Conservation (phyloP, 371 early-diverging fungal species). For the Amoeboradix gromovi region DNA sequence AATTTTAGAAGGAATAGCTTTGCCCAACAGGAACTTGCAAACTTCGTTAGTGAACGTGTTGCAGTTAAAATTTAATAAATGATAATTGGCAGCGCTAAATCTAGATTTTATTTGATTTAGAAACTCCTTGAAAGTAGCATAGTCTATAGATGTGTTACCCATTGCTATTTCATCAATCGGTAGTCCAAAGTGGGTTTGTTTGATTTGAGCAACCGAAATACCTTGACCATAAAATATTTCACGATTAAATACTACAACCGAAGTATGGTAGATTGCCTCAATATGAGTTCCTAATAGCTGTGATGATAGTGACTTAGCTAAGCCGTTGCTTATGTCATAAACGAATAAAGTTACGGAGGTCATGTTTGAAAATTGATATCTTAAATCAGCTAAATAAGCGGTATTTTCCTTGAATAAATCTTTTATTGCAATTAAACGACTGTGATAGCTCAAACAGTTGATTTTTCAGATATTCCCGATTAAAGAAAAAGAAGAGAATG, state of each 20-base stretch:
- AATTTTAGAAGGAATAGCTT: constrained; percentile 39
- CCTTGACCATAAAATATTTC: constrained; percentile 68
- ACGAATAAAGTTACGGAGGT: constrained; percentile 4
- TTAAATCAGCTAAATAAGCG: too few species aligned
- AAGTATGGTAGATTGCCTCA: constrained; percentile 37
- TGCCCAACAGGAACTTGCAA: constrained; percentile 46
- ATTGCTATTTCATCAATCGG: constrained; percentile 39
- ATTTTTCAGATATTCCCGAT: too few species aligned
- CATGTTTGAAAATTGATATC: too few species aligned
- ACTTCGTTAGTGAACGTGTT: constrained; percentile 14
- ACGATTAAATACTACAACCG: constrained; percentile 50
- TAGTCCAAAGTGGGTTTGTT: constrained; percentile 31
- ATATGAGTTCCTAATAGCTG: constrained; percentile 5
- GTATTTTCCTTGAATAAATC: too few species aligned
- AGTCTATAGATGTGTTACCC: constrained; percentile 47
- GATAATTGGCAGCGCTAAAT: constrained; percentile 37
- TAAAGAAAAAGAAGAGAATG: too few species aligned
- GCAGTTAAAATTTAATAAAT: constrained; percentile 21
- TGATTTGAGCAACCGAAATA: constrained; percentile 2
- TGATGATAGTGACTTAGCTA: neutral
- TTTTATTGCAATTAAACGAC: too few species aligned
- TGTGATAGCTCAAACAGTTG: too few species aligned
- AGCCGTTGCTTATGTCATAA: constrained; percentile 5
- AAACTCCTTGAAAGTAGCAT: constrained; percentile 41
- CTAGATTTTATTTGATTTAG: constrained; percentile 20